Evolutionary conservation across 495 filamentous ascomycete genomes (phyloP).

Genomic region (Apiosordaria backusii): DNA sequence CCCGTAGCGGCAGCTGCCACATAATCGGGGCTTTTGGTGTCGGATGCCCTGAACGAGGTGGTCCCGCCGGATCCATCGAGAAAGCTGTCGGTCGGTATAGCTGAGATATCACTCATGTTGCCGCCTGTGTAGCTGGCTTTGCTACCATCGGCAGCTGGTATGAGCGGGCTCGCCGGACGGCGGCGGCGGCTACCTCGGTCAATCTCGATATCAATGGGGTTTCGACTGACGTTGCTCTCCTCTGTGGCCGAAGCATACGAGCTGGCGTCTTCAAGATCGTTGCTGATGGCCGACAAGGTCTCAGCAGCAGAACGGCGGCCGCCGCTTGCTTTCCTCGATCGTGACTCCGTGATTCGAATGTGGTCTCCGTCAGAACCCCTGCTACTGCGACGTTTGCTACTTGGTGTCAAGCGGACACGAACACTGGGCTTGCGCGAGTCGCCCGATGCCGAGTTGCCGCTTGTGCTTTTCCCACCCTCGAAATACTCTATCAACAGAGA

Average conservation of each 20-base stretch:
- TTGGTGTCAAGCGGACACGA: conserved; percentile 90
- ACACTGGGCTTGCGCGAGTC: conserved; percentile 77
- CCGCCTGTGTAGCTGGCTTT: conserved; percentile 57
- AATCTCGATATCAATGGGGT: conserved; percentile 84
- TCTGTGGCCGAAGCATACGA: conserved; percentile 73
- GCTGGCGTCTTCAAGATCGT: conserved; percentile 48
- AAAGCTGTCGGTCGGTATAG: conserved; percentile 87
- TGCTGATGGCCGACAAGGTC: conserved; percentile 20
- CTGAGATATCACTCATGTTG: conserved; percentile 77
- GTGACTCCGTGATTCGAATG: conserved; percentile 73
- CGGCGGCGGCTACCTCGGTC: conserved; percentile 38
- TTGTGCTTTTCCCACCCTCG: conserved; percentile 69
- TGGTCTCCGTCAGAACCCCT: conserved; percentile 54
- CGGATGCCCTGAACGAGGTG: conserved; percentile 29
- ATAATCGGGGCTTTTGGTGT: conserved; percentile 34
- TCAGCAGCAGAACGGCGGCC: conserved; percentile 56
- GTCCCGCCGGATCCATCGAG: conserved; percentile 59
- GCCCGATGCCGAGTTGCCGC: conserved; percentile 42
- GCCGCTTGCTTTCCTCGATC: conserved; percentile 55
- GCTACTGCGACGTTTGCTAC: conserved; percentile 44
- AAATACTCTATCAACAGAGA: conserved; percentile 98
- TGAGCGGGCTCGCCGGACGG: conserved; percentile 53
- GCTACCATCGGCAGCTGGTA: conserved; percentile 48
- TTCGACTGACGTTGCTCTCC: conserved; percentile 66
- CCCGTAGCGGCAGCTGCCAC: conserved; percentile 36